Conservation (phyloP, 2,329 filamentous ascomycete genomes). For the Ophiosphaerella narmari region DNA sequence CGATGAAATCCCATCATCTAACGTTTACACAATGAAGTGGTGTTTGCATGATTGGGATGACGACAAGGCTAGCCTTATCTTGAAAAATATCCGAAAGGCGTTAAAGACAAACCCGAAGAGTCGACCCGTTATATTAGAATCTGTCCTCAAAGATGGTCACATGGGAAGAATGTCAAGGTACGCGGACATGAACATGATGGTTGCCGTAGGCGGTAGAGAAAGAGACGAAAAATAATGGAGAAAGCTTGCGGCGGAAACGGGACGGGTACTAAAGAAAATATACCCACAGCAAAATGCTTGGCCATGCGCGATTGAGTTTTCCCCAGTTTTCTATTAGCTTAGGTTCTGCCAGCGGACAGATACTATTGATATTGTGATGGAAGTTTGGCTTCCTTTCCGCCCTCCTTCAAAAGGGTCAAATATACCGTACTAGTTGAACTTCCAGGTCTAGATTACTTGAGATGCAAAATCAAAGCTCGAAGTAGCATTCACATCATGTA, state of each 20-base stretch:
- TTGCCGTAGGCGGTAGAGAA: conserved; percentile 39
- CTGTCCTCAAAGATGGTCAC: conserved; percentile 40
- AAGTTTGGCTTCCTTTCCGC: too few species aligned
- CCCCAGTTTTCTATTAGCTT: too few species aligned
- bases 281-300: conserved; percentile 24
- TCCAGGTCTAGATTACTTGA: too few species aligned
- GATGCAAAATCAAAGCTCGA: too few species aligned
- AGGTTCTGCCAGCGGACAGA: too few species aligned
- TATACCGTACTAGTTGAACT: too few species aligned
- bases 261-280: conserved; percentile 33
- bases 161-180: conserved; percentile 41
- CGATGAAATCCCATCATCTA: conserved; percentile 33
- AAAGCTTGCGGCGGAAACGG: conserved; percentile 30
- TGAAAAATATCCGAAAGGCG: conserved; percentile 34
- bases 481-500: too few species aligned
- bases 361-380: too few species aligned
- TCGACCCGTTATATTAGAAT: conserved; percentile 17
- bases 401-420: too few species aligned
- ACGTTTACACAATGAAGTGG: conserved; percentile 49
- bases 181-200: conserved; percentile 52
- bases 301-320: not conserved
- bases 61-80: conserved; percentile 34
- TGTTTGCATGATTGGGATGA: conserved; percentile 51
- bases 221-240: conserved; percentile 37
- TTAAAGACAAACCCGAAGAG: conserved; percentile 36